Base-by-base conservation (phyloP, 441 rosid genomes). In the Syzygium syzygioides region DNA sequence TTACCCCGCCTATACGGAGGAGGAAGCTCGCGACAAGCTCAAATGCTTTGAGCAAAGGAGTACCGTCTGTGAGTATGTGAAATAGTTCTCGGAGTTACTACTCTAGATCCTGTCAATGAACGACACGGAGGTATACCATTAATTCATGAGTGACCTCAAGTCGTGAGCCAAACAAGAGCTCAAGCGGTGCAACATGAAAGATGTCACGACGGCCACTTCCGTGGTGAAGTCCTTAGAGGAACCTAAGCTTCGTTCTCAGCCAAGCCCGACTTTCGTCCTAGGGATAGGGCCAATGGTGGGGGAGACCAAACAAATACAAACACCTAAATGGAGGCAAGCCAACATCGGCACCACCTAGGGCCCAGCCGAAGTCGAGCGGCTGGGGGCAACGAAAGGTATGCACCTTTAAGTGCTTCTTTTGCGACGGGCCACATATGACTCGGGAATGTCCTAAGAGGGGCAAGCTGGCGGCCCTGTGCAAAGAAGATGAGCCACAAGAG, bases 331-430 rank as follows among this genome's bases (percentile, higher is more conserved):
- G 6, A 32, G 32, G 32, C 25, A 66, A 32, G 9, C 79, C 60
- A 1, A 12, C 5, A 9, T 0, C 13, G 2, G 2, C 2, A 14
- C 32, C 23, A 3, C 3, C 3, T 4, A 66, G 4, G 5, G 45
- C 5, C 32, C 17, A 19, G 1, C 2, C 45, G 1, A 0, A 32
- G 13, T 32, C 4, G 3, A 66, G 79, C 7, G 1, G 13, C 0
- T 2, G 5, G 25, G 25, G 19, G 8, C 6, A 66, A 11, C 2
- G 7, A 2, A 59, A 28, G 1, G 7, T 1, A 4, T 3, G 1
- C 3, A 4, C 9, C 14, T 25, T 25, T 11, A 11, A 59, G 7
- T 59, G 17, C 4, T 59, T 4, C n/a, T 1, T 26, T 13, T 59
- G 64, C 0, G 7, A 41, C 4, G 3, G 17, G 1, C 15, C 30